A percentile compares a stretch with the other conserved stretches of the same genome.
Conservation (phyloP, 352 stramenopile genomes). For the Globisporangium iwayamae region DNA sequence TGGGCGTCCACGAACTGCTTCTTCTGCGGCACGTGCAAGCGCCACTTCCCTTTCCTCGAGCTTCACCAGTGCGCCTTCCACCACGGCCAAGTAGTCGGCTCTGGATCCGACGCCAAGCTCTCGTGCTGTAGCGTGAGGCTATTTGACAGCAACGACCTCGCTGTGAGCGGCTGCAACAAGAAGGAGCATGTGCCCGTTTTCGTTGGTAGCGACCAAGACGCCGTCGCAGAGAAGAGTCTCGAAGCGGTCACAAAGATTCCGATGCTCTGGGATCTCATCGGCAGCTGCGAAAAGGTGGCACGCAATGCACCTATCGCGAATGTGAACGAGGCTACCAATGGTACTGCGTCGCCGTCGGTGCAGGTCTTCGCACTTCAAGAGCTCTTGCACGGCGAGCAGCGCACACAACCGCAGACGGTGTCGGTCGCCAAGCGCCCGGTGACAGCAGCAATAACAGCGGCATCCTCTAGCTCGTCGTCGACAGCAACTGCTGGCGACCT, state of each 20-base stretch:
- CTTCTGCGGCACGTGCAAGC: slow-evolving; percentile 43
- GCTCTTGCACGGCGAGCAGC: slow-evolving; percentile 7
- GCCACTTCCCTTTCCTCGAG: slow-evolving; percentile 38
- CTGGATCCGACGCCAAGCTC: slow-evolving; percentile 41
- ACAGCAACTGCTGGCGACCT: slow-evolving; percentile 10
- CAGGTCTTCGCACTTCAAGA: slow-evolving; percentile 1
- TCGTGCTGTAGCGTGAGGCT: slow-evolving; percentile 43
- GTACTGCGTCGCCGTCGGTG: neutral
- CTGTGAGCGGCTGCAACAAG: slow-evolving; percentile 37
- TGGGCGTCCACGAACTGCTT: slow-evolving; percentile 68
- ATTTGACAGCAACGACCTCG: slow-evolving; percentile 49
- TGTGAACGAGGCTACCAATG: neutral
- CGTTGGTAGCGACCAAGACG: slow-evolving; percentile 6
- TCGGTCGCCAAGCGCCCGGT: slow-evolving; percentile 2
- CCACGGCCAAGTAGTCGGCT: slow-evolving; percentile 31
- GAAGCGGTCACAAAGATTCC: slow-evolving; percentile 25
- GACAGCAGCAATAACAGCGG: neutral
- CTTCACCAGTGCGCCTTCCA: slow-evolving; percentile 46
- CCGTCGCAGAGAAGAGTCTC: slow-evolving; percentile 11
- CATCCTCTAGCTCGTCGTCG: neutral
- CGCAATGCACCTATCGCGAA: neutral
- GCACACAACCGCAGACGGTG: neutral
- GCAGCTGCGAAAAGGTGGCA: slow-evolving; percentile 8
- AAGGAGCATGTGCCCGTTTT: slow-evolving; percentile 30
- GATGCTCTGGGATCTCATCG: slow-evolving; percentile 38